Evolutionary conservation across 768 basidiomycete genomes (phyloP).

Genomic region (Rhodocollybia butyracea): DNA sequence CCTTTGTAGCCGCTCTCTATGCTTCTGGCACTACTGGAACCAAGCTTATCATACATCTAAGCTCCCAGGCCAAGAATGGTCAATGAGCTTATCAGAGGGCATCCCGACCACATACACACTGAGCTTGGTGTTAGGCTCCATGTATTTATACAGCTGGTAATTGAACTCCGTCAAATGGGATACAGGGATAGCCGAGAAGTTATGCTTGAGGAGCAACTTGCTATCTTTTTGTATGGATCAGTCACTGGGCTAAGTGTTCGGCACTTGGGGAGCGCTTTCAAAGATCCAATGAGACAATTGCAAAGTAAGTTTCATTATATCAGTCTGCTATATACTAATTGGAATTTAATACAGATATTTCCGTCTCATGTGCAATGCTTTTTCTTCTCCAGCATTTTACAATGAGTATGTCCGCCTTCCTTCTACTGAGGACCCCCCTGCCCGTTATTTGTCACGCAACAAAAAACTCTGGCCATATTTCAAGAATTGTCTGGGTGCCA

Average conservation of each 20-base stretch:
- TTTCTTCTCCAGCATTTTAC: slow-evolving; percentile 10
- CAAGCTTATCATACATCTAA: slow-evolving; percentile 18
- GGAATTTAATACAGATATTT: slow-evolving; percentile 8
- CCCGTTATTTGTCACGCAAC: slow-evolving; percentile 18
- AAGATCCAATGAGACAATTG: slow-evolving; percentile 5
- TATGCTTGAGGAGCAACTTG: slow-evolving; percentile 14
- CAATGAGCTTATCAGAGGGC: slow-evolving; percentile 15
- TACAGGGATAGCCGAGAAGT: slow-evolving; percentile 10
- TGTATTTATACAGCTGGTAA: slow-evolving; percentile 15
- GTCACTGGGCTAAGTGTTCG: neutral
- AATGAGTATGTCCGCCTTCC: slow-evolving; percentile 13
- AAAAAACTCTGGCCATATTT: slow-evolving; percentile 28
- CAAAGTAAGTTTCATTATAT: slow-evolving; percentile 8
- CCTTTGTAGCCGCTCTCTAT: too few species aligned
- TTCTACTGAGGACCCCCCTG: slow-evolving; percentile 6
- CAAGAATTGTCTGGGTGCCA: slow-evolving; percentile 20
- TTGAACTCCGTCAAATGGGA: slow-evolving; percentile 6
- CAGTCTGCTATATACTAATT: neutral
- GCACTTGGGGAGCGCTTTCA: neutral
- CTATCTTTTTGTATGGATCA: slow-evolving; percentile 16
- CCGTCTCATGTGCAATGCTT: slow-evolving; percentile 3
- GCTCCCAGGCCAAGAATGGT: slow-evolving; percentile 15
- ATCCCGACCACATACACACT: slow-evolving; percentile 14
- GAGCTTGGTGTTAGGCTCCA: slow-evolving; percentile 16
- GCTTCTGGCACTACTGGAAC: slow-evolving; percentile 1